These are phyloP conservation scores for Mortierella sp. DNA, from an alignment of 371 early-diverging fungal species.

Conservation along the genomic window DNA sequence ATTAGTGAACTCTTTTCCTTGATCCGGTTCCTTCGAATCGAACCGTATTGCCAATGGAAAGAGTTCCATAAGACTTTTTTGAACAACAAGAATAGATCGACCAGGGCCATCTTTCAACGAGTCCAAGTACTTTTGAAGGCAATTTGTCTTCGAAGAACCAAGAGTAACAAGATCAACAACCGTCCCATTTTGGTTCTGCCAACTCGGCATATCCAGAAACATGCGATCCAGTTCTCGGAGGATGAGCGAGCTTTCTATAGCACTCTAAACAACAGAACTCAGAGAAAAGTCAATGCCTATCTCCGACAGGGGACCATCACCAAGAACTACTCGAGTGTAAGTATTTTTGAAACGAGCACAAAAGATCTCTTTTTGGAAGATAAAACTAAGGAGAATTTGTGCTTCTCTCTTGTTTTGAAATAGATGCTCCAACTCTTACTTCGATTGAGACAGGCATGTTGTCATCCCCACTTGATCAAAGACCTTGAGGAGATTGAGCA, in stretches of 20 bases:
- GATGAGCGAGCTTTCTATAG: slow-evolving; percentile 73
- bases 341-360: no score
- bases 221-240: slow-evolving; percentile 59
- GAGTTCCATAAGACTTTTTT: slow-evolving; percentile 65
- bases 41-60: slow-evolving; percentile 65
- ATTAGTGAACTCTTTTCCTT: slow-evolving; percentile 88
- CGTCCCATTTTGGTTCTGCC: slow-evolving; percentile 72
- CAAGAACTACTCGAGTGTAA: slow-evolving; percentile 66
- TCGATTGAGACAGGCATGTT: slow-evolving; percentile 71
- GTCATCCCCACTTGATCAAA: slow-evolving; percentile 75
- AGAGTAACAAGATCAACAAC: slow-evolving; percentile 71
- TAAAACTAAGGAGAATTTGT: no score
- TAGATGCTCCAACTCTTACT: slow-evolving; percentile 61
- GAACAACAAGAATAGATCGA: slow-evolving; percentile 49
- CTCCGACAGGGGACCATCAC: slow-evolving; percentile 57
- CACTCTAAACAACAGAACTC: slow-evolving; percentile 60
- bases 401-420: neutral
- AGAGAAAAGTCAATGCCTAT: slow-evolving; percentile 54
- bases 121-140: slow-evolving; percentile 72
- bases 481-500: slow-evolving; percentile 67
- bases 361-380: no score
- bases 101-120: slow-evolving; percentile 57
- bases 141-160: slow-evolving; percentile 81
- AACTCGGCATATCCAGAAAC: slow-evolving; percentile 61
- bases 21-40: slow-evolving; percentile 81